phyloP scores from a whole-genome alignment of 495 filamentous ascomycete species.

The Amorphotheca resinae region DNA sequence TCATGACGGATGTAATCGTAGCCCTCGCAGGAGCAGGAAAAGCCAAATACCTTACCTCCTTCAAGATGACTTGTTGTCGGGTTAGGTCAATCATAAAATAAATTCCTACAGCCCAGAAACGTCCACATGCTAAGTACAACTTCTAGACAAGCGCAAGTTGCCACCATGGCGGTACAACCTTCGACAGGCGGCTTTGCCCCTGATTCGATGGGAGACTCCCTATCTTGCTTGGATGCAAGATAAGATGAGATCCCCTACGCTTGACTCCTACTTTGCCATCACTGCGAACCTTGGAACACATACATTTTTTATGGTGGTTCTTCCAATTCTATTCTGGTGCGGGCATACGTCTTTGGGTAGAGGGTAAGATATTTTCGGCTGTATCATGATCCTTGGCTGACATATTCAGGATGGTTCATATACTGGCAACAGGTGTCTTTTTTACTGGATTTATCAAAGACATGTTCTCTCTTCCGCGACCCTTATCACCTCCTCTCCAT shows the following conservation, averaged over 20 bases:
- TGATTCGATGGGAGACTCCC: conserved; percentile 90
- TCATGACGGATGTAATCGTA: neutral
- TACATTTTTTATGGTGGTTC: conserved; percentile 92
- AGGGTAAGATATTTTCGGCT: conserved; percentile 43
- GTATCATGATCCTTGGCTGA: neutral
- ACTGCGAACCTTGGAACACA: conserved; percentile 96
- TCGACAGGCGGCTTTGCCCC: conserved; percentile 68
- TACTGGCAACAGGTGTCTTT: conserved; percentile 82
- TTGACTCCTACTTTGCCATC: conserved; percentile 92
- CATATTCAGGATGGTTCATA: conserved; percentile 59
- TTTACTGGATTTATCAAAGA: conserved; percentile 92
- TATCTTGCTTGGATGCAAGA: conserved; percentile 80
- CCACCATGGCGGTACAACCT: conserved; percentile 82
- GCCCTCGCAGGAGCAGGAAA: neutral
- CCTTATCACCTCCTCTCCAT: conserved; percentile 82
- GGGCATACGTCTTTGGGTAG: conserved; percentile 69
- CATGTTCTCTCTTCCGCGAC: conserved; percentile 84
- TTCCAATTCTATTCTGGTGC: conserved; percentile 94
- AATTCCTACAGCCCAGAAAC: neutral
- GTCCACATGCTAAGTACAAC: neutral
- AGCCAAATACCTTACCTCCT: no score
- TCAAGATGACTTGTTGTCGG: no score
- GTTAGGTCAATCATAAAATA: neutral
- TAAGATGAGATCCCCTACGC: conserved; percentile 58
- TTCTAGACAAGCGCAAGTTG: conserved; percentile 64